phyloP scores from a whole-genome alignment of 441 rosid species.

The Adansonia madagascariensis region DNA sequence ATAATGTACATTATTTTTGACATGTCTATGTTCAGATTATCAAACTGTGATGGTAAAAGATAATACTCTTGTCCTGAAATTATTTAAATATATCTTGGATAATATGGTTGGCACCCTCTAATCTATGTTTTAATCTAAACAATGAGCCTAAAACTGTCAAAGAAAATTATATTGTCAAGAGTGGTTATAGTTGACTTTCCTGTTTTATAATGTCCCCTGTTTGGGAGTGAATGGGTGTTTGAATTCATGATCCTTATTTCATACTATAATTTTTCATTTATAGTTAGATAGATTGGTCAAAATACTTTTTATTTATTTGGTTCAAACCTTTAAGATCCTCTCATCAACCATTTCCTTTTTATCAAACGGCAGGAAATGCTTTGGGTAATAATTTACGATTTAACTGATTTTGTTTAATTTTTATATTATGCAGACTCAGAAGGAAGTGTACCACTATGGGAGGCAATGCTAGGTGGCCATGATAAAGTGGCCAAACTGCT shows the following conservation, averaged over 20 bases:
- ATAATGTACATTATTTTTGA: background rate
- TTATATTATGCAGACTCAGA: constrained; percentile 61
- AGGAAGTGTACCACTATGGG: constrained; percentile 88
- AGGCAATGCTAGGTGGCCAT: constrained; percentile 65
- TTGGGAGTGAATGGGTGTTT: background rate
- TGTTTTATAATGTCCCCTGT: background rate
- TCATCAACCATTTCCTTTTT: background rate
- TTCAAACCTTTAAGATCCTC: constrained; percentile 2
- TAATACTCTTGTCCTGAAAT: background rate
- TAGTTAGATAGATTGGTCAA: background rate
- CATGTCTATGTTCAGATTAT: background rate
- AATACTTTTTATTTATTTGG: background rate
- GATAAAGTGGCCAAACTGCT: constrained; percentile 56
- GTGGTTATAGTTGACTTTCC: constrained; percentile 7
- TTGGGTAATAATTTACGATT: background rate
- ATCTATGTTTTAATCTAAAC: background rate
- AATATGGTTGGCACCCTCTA: background rate
- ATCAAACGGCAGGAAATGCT: background rate
- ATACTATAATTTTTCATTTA: background rate
- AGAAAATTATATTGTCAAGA: constrained; percentile 10
- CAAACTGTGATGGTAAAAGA: background rate
- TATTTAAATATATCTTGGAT: constrained; percentile 7
- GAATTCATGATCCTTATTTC: constrained; percentile 6
- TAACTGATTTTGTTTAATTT: constrained; percentile 12
- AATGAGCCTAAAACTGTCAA: background rate